Evolutionary conservation across 148 eudicot species (phyloP).

Genomic region (Rhododendron molle): DNA sequence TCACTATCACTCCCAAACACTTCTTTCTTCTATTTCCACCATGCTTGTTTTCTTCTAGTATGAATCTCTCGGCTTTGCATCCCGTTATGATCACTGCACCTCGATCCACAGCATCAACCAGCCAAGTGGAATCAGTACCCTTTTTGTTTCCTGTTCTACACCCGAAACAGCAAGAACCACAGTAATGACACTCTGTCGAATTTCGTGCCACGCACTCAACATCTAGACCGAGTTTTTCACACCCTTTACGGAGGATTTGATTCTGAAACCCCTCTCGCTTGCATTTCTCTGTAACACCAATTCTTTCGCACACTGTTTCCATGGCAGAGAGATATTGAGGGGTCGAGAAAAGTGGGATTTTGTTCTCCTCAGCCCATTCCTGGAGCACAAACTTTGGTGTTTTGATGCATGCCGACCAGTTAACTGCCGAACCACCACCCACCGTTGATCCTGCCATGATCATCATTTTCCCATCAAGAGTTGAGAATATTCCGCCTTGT

Average conservation of each 20-base stretch:
- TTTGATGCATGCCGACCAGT: slow-evolving; percentile 59
- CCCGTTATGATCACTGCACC: slow-evolving; percentile 52
- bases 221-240: slow-evolving; percentile 50
- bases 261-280: slow-evolving; percentile 56
- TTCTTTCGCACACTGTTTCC: slow-evolving; percentile 41
- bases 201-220: slow-evolving; percentile 45
- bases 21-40: slow-evolving; percentile 19
- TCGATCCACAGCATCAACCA: slow-evolving; percentile 47
- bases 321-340: slow-evolving; percentile 43
- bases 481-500: slow-evolving; percentile 42
- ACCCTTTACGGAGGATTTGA: slow-evolving; percentile 56
- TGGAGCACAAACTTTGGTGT: slow-evolving; percentile 44
- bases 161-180: slow-evolving; percentile 64
- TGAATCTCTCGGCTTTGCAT: slow-evolving; percentile 40
- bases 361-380: slow-evolving; percentile 47
- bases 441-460: slow-evolving; percentile 54
- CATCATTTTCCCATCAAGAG: slow-evolving; percentile 41
- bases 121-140: slow-evolving; percentile 62
- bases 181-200: slow-evolving; percentile 50
- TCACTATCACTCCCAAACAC: slow-evolving; percentile 49
- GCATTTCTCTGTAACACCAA: slow-evolving; percentile 55
- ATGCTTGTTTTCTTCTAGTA: slow-evolving; percentile 15
- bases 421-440: slow-evolving; percentile 64
- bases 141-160: slow-evolving; percentile 47
- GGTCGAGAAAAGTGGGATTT: slow-evolving; percentile 42